phyloP scores from a whole-genome alignment of 139 green algal species.

The Volvox africanus region DNA sequence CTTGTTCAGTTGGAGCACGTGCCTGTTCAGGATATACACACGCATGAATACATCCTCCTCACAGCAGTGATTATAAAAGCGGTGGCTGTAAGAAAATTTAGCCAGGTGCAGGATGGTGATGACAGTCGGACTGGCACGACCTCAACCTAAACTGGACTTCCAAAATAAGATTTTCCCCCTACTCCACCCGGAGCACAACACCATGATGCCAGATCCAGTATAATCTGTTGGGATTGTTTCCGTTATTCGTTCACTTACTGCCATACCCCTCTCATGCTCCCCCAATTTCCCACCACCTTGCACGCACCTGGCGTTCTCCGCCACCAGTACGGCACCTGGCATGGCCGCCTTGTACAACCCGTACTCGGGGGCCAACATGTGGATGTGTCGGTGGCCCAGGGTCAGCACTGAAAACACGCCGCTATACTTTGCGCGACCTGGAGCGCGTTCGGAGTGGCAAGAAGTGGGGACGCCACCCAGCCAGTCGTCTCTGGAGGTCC shows the following conservation, averaged over 20 bases:
- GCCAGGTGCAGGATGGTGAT: not conserved
- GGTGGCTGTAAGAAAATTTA: not conserved
- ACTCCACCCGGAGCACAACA: not conserved
- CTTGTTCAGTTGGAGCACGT: constrained; percentile 68
- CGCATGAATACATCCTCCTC: not conserved
- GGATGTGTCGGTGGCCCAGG: constrained; percentile 68
- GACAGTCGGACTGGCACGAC: not conserved
- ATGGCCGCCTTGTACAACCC: constrained; percentile 44
- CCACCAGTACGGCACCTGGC: constrained; percentile 53
- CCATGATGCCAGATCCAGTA: not conserved
- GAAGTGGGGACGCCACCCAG: no score
- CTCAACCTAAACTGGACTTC: not conserved
- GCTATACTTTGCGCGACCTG: constrained; percentile 47
- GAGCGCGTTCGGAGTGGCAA: not conserved
- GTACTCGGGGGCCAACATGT: constrained; percentile 59
- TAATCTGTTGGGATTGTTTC: not conserved
- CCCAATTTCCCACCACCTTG: not conserved
- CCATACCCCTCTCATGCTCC: not conserved
- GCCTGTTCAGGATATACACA: not conserved
- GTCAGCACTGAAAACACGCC: constrained; percentile 58
- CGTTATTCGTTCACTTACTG: no score
- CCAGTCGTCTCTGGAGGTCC: not conserved
- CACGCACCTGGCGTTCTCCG: constrained; percentile 59
- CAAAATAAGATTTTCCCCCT: not conserved
- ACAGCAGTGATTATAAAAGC: not conserved